Evolutionary conservation across 192 early-diverging fungal species (phyloP), one percentile per base, ranked within the genome.

Genomic region (Dissophora ornata): DNA sequence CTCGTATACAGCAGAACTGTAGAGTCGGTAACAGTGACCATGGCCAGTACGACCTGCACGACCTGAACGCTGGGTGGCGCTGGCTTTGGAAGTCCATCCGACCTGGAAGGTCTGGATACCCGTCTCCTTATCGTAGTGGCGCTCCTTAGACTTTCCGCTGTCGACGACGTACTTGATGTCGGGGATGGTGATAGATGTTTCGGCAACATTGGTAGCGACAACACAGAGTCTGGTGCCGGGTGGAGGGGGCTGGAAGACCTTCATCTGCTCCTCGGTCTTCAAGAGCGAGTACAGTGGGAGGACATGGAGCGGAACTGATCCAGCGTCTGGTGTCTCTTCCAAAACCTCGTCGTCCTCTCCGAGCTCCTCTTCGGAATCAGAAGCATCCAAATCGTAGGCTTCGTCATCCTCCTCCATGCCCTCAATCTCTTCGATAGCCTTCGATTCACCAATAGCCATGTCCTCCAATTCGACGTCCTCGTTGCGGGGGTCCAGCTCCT

Each of bases 201-300:
- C 97, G n/a, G 97, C 97, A 5, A 99, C 95, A 69, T 99, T 98
- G 49, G 97, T 99, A 7, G 96, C 96, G 18, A 99, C 86, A 12
- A 99, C 95, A 69, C 95, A 95, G 19, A 98, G 82, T 15, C 98
- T 89, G 16, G 89, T 88, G 33, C 96, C 96, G 16, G 89, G 82
- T 9, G 98, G 97, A 34, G 94, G 92, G 12, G 87, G 80, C 49
- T 94, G 87, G 83, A 99, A 99, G 2, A 98, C 95, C 33, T 88
- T 84, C 79, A 98, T 82, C 81, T 99, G 98, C 45, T 93, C 92
- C 10, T 88, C 90, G 0, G 96, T 94, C 2, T 97, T 92, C 30
- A 99, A 82, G 26, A 97, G 84, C 40, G 97, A 98, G 81, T 99
- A 98, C n/a, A 99, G 88, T 29, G 98, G 98, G 45, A 99, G 84